Percentiles rank a stretch among this genome's conserved stretches.
Evolutionary conservation across 1,284 basidiomycete species (phyloP).

Genomic region (Ustilago cynodontis): DNA sequence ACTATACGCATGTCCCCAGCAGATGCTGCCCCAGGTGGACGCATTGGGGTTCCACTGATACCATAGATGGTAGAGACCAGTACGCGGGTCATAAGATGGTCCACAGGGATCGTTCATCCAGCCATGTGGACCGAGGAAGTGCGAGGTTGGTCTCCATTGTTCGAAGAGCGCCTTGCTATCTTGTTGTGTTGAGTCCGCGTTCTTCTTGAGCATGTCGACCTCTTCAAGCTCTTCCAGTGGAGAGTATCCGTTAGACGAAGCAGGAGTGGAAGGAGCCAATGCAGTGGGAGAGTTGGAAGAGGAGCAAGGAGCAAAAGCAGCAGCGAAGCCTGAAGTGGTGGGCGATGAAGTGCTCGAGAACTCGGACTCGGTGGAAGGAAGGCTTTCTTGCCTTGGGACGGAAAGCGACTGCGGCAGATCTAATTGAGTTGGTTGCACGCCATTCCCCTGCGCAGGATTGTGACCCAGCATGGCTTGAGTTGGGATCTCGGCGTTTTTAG

Average conservation of each 20-base stretch:
- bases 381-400: background rate
- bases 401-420: conserved; percentile 15
- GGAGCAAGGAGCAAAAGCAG: conserved; percentile 10
- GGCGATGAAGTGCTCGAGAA: conserved; percentile 19
- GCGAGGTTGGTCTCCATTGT: conserved; percentile 50
- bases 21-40: conserved; percentile 59
- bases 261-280: conserved; percentile 16
- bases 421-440: conserved; percentile 13
- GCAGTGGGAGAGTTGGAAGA: conserved; percentile 10
- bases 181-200: background rate
- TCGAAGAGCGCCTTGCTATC: conserved; percentile 20
- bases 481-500: background rate
- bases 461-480: background rate
- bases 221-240: conserved; percentile 24
- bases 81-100: conserved; percentile 48
- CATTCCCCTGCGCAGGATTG: background rate
- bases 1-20: conserved; percentile 56
- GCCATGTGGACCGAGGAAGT: conserved; percentile 56
- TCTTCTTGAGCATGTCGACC: conserved; percentile 21
- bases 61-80: conserved; percentile 53
- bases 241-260: conserved; percentile 26
- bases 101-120: conserved; percentile 64
- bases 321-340: conserved; percentile 13
- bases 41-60: conserved; percentile 59
- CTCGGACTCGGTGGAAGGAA: conserved; percentile 16